Conservation (phyloP, 768 basidiomycete genomes). For the Mycena alexandri region DNA sequence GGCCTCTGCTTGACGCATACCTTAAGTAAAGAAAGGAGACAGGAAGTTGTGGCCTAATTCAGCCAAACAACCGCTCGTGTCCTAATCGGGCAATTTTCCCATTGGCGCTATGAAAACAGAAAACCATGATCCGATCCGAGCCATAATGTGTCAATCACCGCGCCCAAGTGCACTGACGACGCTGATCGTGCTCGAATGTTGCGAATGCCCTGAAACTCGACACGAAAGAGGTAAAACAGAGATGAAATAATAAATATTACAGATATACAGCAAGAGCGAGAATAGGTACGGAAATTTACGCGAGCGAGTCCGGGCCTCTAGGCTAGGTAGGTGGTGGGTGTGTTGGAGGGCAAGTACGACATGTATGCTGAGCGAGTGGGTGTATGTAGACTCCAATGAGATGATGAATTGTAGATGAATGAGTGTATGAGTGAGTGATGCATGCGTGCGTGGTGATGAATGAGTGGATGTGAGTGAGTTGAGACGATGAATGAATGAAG, state of each 20-base stretch:
- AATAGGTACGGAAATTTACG: background rate
- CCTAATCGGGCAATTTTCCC: slow-evolving; percentile 22
- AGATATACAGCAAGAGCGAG: slow-evolving; percentile 12
- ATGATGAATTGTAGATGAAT: background rate
- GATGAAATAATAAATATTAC: slow-evolving; percentile 13
- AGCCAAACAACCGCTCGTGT: slow-evolving; percentile 16
- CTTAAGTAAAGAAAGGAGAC: no score
- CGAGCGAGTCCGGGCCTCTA: slow-evolving; percentile 2
- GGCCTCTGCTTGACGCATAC: no score
- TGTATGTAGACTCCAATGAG: no score
- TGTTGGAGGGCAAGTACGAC: no score
- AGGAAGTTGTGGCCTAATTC: background rate
- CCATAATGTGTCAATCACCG: no score
- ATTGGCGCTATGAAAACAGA: no score
- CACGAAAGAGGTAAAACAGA: background rate
- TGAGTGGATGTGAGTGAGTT: background rate
- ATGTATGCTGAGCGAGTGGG: no score
- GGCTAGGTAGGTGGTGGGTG: background rate
- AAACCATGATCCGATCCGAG: no score
- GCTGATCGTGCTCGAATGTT: no score
- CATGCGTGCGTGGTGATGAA: slow-evolving; percentile 1
- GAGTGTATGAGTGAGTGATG: background rate
- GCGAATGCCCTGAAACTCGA: background rate
- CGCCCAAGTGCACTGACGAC: no score
- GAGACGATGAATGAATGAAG: slow-evolving; percentile 5